A percentile compares a stretch with the other conserved stretches of the same genome.
phyloP scores from a whole-genome alignment of 2,329 filamentous ascomycete genomes.

The Pestalotiopsis sp. region DNA sequence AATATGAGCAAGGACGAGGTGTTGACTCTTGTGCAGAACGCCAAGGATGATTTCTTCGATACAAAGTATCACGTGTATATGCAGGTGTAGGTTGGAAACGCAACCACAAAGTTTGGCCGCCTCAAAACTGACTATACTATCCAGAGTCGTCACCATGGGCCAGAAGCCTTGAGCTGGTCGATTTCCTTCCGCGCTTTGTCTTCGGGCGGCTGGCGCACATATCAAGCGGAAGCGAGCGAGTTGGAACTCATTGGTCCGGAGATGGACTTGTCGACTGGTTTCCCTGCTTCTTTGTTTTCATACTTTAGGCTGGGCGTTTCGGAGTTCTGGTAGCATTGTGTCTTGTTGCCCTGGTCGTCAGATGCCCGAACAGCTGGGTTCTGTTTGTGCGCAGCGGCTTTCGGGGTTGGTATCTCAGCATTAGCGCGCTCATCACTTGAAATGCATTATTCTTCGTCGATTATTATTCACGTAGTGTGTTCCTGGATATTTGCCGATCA shows the following conservation, averaged over 20 bases:
- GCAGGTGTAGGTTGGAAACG: conserved; percentile 6
- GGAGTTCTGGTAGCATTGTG: not conserved
- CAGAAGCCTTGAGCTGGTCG: conserved; percentile 6
- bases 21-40: conserved; percentile 3
- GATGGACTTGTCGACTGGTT: not conserved
- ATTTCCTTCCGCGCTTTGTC: not conserved
- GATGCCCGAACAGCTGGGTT: not conserved
- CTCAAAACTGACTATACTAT: not conserved
- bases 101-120: not conserved
- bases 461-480: not conserved
- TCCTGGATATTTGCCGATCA: too few relatives aligned
- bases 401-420: not conserved
- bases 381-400: not conserved
- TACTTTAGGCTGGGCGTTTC: not conserved
- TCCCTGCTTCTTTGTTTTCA: not conserved
- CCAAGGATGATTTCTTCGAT: conserved; percentile 11
- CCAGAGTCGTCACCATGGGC: conserved; percentile 12
- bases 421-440: not conserved
- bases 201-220: not conserved
- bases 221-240: not conserved
- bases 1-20: conserved; percentile 8
- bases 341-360: not conserved
- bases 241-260: not conserved
- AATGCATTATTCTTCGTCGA: not conserved
- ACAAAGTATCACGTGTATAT: conserved; percentile 13